These are phyloP conservation scores for Hortaea sp. DNA, from an alignment of 2,329 filamentous ascomycete genomes.

Conservation along the genomic window DNA sequence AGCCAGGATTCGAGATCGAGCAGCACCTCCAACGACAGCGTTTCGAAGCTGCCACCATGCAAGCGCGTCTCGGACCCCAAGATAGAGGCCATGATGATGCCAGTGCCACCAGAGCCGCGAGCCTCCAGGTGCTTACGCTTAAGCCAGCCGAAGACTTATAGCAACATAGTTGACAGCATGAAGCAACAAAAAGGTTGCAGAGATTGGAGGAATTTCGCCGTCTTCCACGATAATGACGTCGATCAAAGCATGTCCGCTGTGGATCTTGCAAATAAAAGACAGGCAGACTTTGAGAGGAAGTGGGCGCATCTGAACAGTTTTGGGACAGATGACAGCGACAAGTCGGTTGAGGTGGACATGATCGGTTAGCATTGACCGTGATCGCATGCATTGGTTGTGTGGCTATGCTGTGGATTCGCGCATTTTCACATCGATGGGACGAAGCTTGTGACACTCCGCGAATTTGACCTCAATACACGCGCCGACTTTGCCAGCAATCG, in stretches of 20 bases:
- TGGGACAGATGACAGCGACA: slow-evolving; percentile 6
- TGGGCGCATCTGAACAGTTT: slow-evolving; percentile 16
- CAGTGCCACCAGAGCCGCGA: slow-evolving; percentile 14
- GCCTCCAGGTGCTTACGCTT: slow-evolving; percentile 22
- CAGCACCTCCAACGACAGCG: slow-evolving; percentile 21
- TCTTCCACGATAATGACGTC: slow-evolving; percentile 23
- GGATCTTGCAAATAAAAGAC: slow-evolving; percentile 16
- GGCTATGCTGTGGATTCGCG: too few relatives aligned
- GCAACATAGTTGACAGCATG: slow-evolving; percentile 24
- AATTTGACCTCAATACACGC: too few relatives aligned
- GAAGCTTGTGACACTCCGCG: too few relatives aligned
- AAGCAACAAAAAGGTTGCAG: slow-evolving; percentile 20
- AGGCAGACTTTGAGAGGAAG: slow-evolving; percentile 19
- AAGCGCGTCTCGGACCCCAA: slow-evolving; percentile 18
- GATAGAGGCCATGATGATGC: slow-evolving; percentile 27
- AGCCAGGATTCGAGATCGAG: slow-evolving; percentile 20
- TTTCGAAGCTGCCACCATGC: slow-evolving; percentile 22
- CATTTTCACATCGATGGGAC: too few relatives aligned
- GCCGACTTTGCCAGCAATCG: too few relatives aligned
- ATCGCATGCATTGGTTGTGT: too few relatives aligned
- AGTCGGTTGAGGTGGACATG: slow-evolving; percentile 15
- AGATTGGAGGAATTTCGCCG: slow-evolving; percentile 24
- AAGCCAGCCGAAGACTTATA: slow-evolving; percentile 22
- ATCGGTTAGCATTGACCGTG: slow-evolving; percentile 9
- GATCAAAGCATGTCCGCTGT: slow-evolving; percentile 20